A percentile compares a stretch with the other conserved stretches of the same genome.
phyloP scores from a whole-genome alignment of 441 rosid genomes.

The Euphorbia celastroides region DNA sequence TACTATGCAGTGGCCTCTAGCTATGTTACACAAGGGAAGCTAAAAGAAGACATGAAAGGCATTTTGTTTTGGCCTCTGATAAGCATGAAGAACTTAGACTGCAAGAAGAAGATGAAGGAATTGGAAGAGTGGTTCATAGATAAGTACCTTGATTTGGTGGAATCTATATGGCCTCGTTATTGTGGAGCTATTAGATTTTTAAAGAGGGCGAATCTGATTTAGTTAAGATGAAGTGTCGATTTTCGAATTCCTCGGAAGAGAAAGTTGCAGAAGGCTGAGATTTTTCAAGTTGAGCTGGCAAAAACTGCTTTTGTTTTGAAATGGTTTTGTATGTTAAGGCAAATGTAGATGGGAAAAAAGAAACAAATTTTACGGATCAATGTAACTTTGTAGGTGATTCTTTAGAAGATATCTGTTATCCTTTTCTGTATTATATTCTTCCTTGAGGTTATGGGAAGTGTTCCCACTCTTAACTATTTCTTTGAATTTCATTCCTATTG shows the following conservation, averaged over 20 bases:
- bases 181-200: conserved; percentile 91
- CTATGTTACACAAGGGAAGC: conserved; percentile 57
- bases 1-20: conserved; percentile 44
- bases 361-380: conserved; percentile 14
- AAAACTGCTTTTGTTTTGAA: conserved; percentile 29
- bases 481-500: too few species aligned
- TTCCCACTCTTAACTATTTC: conserved; percentile 9
- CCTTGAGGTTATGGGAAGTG: conserved; percentile 18
- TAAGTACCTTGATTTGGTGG: conserved; percentile 72
- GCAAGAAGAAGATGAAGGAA: conserved; percentile 55
- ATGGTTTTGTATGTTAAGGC: conserved; percentile 18
- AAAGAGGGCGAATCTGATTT: conserved; percentile 83
- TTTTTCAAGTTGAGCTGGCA: conserved; percentile 23
- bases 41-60: conserved; percentile 45
- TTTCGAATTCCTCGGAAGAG: conserved; percentile 20
- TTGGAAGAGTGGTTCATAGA: conserved; percentile 61
- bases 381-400: conserved; percentile 26
- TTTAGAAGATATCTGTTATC: conserved; percentile 15
- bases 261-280: conserved; percentile 18
- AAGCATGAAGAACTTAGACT: conserved; percentile 55
- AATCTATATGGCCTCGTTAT: conserved; percentile 89
- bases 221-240: conserved; percentile 11
- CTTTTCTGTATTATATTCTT: conserved; percentile 11
- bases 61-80: conserved; percentile 49
- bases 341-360: conserved; percentile 14